Evolutionary conservation across 306 rosid genomes (phyloP).

Genomic region (Quercus wislizeni): DNA sequence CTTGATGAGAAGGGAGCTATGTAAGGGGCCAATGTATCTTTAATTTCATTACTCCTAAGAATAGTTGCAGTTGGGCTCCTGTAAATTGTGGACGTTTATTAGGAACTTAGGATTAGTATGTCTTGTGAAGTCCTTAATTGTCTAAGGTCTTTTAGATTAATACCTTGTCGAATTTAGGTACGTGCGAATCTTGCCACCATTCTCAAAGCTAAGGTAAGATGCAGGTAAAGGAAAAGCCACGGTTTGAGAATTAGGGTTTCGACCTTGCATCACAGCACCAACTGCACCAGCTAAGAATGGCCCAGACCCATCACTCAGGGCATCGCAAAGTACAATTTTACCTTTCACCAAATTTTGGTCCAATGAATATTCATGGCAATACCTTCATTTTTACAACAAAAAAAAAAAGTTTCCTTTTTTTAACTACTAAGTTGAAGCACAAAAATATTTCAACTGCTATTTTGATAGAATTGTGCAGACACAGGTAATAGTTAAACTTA

Average conservation of each 20-base stretch:
- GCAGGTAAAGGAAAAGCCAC: slow-evolving; percentile 16
- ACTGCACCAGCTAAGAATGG: background rate
- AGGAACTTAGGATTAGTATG: background rate
- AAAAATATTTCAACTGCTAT: background rate
- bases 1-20: slow-evolving; percentile 36
- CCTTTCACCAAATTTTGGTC: slow-evolving; percentile 21
- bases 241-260: accelerated
- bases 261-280: slow-evolving; percentile 24
- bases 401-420: background rate
- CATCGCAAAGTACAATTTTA: slow-evolving; percentile 41
- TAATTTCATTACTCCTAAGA: slow-evolving; percentile 14
- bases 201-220: background rate
- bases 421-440: background rate
- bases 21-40: slow-evolving; percentile 25
- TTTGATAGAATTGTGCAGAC: background rate
- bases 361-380: background rate
- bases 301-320: background rate
- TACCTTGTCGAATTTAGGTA: slow-evolving; percentile 31
- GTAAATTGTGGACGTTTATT: background rate
- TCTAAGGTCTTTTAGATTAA: background rate
- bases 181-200: background rate
- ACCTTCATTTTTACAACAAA: background rate
- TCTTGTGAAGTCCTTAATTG: background rate
- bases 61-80: slow-evolving; percentile 33
- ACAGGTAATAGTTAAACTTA: background rate